Percentiles rank a stretch among this genome's conserved stretches.
These are phyloP conservation scores for Candida vartiovaarae DNA, from an alignment of 805 yeast species.

Conservation along the genomic window DNA sequence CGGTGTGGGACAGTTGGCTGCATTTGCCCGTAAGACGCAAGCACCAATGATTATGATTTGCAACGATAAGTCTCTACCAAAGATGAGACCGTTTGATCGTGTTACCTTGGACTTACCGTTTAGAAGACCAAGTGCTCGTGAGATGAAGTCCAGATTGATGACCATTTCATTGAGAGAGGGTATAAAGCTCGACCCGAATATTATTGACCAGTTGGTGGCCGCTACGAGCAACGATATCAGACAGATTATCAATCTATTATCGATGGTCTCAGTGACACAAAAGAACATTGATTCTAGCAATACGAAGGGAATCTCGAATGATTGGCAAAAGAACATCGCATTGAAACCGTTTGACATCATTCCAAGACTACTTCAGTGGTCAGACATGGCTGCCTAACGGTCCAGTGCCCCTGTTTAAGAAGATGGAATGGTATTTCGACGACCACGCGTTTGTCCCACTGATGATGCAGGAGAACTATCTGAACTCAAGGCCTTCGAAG, in stretches of 20 bases:
- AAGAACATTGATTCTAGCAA: slow-evolving; percentile 56
- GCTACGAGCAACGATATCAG: slow-evolving; percentile 89
- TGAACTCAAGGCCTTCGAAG: slow-evolving; percentile 52
- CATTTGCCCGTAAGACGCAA: slow-evolving; percentile 74
- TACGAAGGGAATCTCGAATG: slow-evolving; percentile 50
- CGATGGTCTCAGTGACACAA: slow-evolving; percentile 75
- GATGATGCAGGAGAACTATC: slow-evolving; percentile 93
- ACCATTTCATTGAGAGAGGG: slow-evolving; percentile 85
- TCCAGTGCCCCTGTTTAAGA: slow-evolving; percentile 61
- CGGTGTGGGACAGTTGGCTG: slow-evolving; percentile 92
- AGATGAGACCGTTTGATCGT: slow-evolving; percentile 92
- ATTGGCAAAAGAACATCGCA: slow-evolving; percentile 88
- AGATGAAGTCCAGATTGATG: slow-evolving; percentile 78
- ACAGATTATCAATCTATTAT: slow-evolving; percentile 83
- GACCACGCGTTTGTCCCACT: slow-evolving; percentile 93
- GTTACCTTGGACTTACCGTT: slow-evolving; percentile 75
- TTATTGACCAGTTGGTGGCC: slow-evolving; percentile 76
- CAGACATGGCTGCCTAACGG: slow-evolving; percentile 48
- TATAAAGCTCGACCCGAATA: slow-evolving; percentile 68
- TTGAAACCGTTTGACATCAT: slow-evolving; percentile 90
- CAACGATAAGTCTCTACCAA: slow-evolving; percentile 86
- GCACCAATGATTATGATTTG: slow-evolving; percentile 92
- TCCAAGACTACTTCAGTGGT: slow-evolving; percentile 55
- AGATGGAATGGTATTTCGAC: slow-evolving; percentile 83
- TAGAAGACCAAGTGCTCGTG: slow-evolving; percentile 80